A percentile compares a stretch with the other conserved stretches of the same genome.
Evolutionary conservation across 202 grass and related monocot species (phyloP).

Genomic region (Carex sylvatica): DNA sequence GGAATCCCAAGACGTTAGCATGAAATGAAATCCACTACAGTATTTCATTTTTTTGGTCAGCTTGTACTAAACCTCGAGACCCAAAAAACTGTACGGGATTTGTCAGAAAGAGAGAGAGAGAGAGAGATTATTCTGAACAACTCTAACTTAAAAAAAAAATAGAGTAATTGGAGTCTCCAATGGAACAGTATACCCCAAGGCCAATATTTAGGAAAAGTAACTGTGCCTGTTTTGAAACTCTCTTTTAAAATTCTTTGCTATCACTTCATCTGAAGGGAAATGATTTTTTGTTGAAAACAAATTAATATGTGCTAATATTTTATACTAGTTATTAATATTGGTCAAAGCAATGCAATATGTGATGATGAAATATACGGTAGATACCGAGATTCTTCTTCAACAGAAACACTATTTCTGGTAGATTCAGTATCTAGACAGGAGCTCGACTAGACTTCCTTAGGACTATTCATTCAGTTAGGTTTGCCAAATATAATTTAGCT

Average conservation of each 20-base stretch:
- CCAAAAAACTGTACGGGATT: constrained; percentile 14
- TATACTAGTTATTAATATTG: not conserved
- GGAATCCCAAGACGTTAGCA: not conserved
- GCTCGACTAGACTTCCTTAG: not conserved
- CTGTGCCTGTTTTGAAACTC: not conserved
- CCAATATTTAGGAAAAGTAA: not conserved
- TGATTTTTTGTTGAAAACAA: not conserved
- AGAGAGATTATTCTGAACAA: not conserved
- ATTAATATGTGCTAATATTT: not conserved
- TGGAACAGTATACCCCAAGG: constrained; percentile 12
- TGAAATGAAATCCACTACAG: constrained; percentile 8
- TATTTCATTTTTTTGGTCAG: constrained; percentile 1
- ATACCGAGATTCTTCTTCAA: not conserved
- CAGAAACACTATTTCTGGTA: not conserved
- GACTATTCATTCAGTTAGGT: not conserved
- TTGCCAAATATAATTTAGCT: not conserved
- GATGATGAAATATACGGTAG: not conserved
- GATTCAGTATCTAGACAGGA: not conserved
- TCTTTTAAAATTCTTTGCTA: not conserved
- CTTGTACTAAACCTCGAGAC: constrained; percentile 25
- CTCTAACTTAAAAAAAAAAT: not conserved
- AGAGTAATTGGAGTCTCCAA: constrained; percentile 21
- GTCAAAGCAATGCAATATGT: not conserved
- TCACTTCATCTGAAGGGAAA: not conserved
- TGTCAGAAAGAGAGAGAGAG: not conserved